A percentile compares a stretch with the other conserved stretches of the same genome.
phyloP scores from a whole-genome alignment of 306 rosid species.

The Arachis stenosperma region DNA sequence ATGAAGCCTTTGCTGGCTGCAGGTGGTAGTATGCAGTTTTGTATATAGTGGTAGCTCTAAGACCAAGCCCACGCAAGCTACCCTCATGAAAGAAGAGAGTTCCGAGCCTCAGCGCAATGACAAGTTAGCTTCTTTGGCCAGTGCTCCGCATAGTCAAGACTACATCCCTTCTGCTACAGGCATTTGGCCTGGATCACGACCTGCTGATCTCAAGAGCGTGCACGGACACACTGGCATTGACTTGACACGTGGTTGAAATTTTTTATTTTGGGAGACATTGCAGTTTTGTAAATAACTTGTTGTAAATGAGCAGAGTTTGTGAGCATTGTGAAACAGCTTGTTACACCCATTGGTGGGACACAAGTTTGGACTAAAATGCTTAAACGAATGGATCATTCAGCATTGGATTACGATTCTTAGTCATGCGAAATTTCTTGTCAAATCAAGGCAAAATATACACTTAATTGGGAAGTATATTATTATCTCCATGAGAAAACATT shows the following conservation, averaged over 20 bases:
- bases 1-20: constrained; percentile 40
- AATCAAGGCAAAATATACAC: background rate
- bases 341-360: constrained; percentile 39
- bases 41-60: constrained; percentile 65
- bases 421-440: background rate
- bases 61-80: constrained; percentile 60
- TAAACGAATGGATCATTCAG: constrained; percentile 49
- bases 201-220: constrained; percentile 51
- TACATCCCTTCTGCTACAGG: constrained; percentile 60
- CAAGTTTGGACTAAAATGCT: constrained; percentile 59
- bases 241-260: constrained; percentile 79
- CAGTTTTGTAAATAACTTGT: constrained; percentile 74
- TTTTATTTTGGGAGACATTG: constrained; percentile 45
- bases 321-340: constrained; percentile 53
- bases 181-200: constrained; percentile 73
- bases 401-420: constrained; percentile 30
- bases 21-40: constrained; percentile 93
- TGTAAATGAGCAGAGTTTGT: constrained; percentile 67
- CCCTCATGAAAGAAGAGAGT: constrained; percentile 48
- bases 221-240: constrained; percentile 76
- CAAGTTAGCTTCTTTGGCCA: constrained; percentile 57
- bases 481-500: background rate
- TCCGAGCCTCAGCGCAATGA: constrained; percentile 56
- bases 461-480: background rate
- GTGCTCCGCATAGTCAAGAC: constrained; percentile 60